A percentile compares a stretch with the other conserved stretches of the same genome.
These are phyloP conservation scores for Raphanus hybrid DNA, from an alignment of 441 rosid species.

Conservation along the genomic window DNA sequence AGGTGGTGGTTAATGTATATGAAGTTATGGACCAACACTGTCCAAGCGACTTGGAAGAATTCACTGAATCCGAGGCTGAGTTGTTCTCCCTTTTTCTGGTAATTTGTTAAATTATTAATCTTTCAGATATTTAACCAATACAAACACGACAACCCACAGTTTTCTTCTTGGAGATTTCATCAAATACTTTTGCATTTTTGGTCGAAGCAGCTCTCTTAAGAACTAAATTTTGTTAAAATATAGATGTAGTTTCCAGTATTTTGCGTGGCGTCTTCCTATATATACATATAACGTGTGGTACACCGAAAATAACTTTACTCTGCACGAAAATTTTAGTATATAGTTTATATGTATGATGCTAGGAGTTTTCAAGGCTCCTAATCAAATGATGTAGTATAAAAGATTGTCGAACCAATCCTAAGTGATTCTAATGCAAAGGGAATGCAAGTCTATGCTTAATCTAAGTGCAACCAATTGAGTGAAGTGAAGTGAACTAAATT, in stretches of 20 bases:
- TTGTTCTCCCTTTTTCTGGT: not conserved
- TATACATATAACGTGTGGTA: not conserved
- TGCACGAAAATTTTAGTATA: not conserved
- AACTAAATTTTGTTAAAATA: not conserved
- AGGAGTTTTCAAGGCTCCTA: too few species aligned
- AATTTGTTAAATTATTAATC: not conserved
- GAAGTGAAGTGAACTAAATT: too few species aligned
- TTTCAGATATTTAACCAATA: not conserved
- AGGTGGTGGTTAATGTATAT: constrained; percentile 10
- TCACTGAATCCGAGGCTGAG: constrained; percentile 35
- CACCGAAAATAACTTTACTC: not conserved
- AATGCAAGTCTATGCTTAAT: too few species aligned
- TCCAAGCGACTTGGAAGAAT: constrained; percentile 37
- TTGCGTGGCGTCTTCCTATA: constrained; percentile 9
- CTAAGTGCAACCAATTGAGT: too few species aligned
- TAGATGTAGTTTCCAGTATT: not conserved
- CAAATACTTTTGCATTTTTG: constrained; percentile 3
- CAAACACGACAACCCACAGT: constrained; percentile 10
- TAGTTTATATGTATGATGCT: too few species aligned
- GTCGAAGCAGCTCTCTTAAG: not conserved
- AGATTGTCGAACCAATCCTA: too few species aligned
- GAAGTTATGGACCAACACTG: constrained; percentile 28
- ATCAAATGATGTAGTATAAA: too few species aligned
- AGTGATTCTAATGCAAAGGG: too few species aligned
- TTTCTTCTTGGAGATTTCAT: constrained; percentile 5